phyloP scores from a whole-genome alignment of 148 eudicot species.

The Camellia lanceoleosa region DNA sequence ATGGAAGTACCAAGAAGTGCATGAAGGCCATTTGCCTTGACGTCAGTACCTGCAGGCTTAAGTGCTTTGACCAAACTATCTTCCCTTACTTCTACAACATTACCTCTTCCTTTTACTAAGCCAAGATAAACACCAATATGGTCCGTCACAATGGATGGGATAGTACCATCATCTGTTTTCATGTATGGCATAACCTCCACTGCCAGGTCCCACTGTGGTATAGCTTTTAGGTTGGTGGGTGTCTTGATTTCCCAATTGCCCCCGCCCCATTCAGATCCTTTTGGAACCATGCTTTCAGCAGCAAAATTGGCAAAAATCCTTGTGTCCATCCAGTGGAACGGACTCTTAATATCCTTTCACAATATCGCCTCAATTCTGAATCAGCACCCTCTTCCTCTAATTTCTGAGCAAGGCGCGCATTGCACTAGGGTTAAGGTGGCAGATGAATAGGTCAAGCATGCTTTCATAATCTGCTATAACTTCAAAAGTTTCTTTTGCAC shows the following conservation, averaged over 20 bases:
- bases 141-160: slow-evolving; percentile 85
- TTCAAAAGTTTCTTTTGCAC: slow-evolving; percentile 98
- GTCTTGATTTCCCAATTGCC: slow-evolving; percentile 98
- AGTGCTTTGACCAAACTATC: slow-evolving; percentile 84
- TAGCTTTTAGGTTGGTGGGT: slow-evolving; percentile 69
- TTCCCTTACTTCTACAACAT: slow-evolving; percentile 89
- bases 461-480: slow-evolving; percentile 88
- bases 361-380: slow-evolving; percentile 80
- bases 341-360: slow-evolving; percentile 89
- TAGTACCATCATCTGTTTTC: slow-evolving; percentile 89
- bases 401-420: slow-evolving; percentile 94
- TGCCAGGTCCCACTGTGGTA: slow-evolving; percentile 95
- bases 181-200: slow-evolving; percentile 97
- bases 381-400: slow-evolving; percentile 85
- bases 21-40: slow-evolving; percentile 43
- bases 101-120: slow-evolving; percentile 83
- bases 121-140: slow-evolving; percentile 97
- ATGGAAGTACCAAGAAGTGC: slow-evolving; percentile 39
- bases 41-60: slow-evolving; percentile 46
- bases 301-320: slow-evolving; percentile 98
- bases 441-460: slow-evolving; percentile 90
- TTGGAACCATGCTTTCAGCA: slow-evolving; percentile 98
- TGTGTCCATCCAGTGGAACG: slow-evolving; percentile 99
- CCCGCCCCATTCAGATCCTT: slow-evolving; percentile 99
- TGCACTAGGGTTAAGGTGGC: slow-evolving; percentile 99